Conservation (phyloP, 2,329 filamentous ascomycete species). For the Cladobotryum protrusum region DNA sequence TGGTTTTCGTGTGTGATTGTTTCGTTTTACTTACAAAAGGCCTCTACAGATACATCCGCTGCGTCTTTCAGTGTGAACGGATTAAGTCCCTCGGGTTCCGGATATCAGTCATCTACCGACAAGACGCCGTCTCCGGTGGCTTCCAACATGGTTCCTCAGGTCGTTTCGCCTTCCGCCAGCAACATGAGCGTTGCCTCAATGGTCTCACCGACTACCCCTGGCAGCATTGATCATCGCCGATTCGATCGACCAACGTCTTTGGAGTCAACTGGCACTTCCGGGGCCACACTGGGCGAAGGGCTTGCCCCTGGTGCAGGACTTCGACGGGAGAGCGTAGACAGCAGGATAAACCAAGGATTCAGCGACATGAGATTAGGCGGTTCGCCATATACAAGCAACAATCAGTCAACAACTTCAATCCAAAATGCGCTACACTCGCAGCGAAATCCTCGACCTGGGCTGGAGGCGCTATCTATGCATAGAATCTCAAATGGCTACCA, state of each 20-base stretch:
- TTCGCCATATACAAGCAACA: slow-evolving; percentile 67
- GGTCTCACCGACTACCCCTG: slow-evolving; percentile 53
- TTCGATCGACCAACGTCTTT: slow-evolving; percentile 36
- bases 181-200: slow-evolving; percentile 63
- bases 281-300: slow-evolving; percentile 28
- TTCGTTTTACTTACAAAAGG: slow-evolving; percentile 8
- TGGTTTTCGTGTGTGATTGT: slow-evolving; percentile 3
- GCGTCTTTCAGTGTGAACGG: slow-evolving; percentile 34
- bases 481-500: slow-evolving; percentile 61
- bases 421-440: slow-evolving; percentile 65
- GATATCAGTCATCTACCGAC: slow-evolving; percentile 47
- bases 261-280: slow-evolving; percentile 25
- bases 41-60: slow-evolving; percentile 31
- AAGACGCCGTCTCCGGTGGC: slow-evolving; percentile 58
- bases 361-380: slow-evolving; percentile 62
- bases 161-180: slow-evolving; percentile 49
- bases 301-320: slow-evolving; percentile 41
- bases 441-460: slow-evolving; percentile 48
- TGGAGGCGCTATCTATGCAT: slow-evolving; percentile 49
- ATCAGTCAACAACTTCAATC: slow-evolving; percentile 69
- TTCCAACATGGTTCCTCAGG: slow-evolving; percentile 43
- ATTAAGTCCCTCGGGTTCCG: slow-evolving; percentile 37
- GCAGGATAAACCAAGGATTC: slow-evolving; percentile 67
- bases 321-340: slow-evolving; percentile 73
- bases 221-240: slow-evolving; percentile 36